These are phyloP conservation scores for Caloboletus inedulis DNA, from an alignment of 1,284 basidiomycete species.

Conservation along the genomic window DNA sequence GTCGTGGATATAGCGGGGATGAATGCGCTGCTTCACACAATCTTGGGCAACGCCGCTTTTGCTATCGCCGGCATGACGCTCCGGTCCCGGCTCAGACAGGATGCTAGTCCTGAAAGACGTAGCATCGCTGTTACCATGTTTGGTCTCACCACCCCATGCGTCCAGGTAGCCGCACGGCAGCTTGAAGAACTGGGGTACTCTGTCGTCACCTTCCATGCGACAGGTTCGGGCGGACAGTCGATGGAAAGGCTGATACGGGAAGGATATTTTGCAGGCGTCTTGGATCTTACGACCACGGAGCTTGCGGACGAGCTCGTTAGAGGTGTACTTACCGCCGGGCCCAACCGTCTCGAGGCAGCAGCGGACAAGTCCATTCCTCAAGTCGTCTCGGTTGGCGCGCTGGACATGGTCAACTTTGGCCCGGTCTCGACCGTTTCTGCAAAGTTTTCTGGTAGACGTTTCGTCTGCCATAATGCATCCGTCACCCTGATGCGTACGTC, in stretches of 20 bases:
- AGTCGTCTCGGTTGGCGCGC: constrained; percentile 28
- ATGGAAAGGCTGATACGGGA: constrained; percentile 31
- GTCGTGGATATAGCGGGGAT: constrained; percentile 31
- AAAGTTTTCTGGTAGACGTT: constrained; percentile 13
- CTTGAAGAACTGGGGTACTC: constrained; percentile 28
- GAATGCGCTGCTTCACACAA: constrained; percentile 24
- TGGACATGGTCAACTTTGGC: constrained; percentile 34
- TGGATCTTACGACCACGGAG: constrained; percentile 32
- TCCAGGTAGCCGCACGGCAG: constrained; percentile 19
- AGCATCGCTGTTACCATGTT: constrained; percentile 27
- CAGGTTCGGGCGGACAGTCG: constrained; percentile 27
- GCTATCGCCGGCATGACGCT: constrained; percentile 28
- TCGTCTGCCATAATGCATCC: constrained; percentile 24
- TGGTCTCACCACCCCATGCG: constrained; percentile 29
- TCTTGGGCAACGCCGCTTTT: constrained; percentile 25
- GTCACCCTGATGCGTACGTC: constrained; percentile 33
- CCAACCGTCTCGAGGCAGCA: constrained; percentile 27
- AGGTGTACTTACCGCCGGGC: constrained; percentile 25
- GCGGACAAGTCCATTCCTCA: constrained; percentile 17
- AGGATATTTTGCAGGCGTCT: constrained; percentile 22
- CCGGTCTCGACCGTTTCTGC: constrained; percentile 21
- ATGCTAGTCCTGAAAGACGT: background rate
- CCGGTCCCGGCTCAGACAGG: background rate
- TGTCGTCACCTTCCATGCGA: constrained; percentile 29
- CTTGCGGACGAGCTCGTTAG: constrained; percentile 31